Conservation (phyloP, 176 grass and related monocot genomes). For the Leersia perrieri region DNA sequence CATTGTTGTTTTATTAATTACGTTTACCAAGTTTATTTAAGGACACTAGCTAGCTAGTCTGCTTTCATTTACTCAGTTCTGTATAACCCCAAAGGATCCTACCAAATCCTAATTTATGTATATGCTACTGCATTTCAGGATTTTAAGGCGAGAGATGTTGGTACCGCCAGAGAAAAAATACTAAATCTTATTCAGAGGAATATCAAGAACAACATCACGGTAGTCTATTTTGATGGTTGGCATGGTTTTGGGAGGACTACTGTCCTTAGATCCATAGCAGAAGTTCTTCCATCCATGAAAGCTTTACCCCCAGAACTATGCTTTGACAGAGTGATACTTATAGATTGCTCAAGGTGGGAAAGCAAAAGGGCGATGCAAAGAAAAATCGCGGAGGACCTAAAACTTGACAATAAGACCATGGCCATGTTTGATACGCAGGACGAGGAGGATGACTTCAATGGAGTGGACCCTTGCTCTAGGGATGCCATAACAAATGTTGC, state of each 20-base stretch:
- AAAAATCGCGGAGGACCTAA: background rate
- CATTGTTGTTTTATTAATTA: too few relatives aligned
- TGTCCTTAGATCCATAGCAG: background rate
- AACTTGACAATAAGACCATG: background rate
- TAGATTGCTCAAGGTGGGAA: slow-evolving; percentile 15
- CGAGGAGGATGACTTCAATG: slow-evolving; percentile 1
- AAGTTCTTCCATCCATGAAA: background rate
- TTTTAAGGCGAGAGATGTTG: too few relatives aligned
- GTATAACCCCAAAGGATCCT: too few relatives aligned
- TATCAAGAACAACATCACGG: too few relatives aligned
- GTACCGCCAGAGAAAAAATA: too few relatives aligned
- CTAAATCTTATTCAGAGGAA: too few relatives aligned
- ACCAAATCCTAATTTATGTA: too few relatives aligned
- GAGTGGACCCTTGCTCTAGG: background rate
- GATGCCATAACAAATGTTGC: background rate
- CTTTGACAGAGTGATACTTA: background rate
- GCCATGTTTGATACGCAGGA: background rate
- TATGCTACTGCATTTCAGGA: too few relatives aligned
- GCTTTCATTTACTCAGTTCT: too few relatives aligned
- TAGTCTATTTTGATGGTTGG: background rate
- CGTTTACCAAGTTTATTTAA: too few relatives aligned
- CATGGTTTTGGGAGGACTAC: background rate
- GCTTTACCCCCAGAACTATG: background rate
- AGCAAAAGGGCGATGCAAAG: slow-evolving; percentile 9
- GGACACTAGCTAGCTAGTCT: too few relatives aligned